Percentiles rank a stretch among this genome's conserved stretches.
Conservation (phyloP, 2,329 filamentous ascomycete genomes). For the Seiridium cupressi region DNA sequence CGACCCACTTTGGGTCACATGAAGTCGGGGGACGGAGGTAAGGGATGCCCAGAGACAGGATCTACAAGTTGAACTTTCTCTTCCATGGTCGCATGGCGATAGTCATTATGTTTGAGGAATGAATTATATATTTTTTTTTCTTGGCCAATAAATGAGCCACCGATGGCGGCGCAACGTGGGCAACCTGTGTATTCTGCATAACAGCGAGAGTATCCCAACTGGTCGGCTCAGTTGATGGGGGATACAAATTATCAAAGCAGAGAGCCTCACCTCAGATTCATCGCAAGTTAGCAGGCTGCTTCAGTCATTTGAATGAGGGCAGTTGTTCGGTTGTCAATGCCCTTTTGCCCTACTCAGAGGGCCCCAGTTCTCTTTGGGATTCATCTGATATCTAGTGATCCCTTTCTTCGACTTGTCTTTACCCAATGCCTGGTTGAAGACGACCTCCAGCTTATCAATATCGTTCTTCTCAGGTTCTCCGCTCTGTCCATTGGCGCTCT, state of each 20-base stretch:
- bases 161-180: too few relatives aligned
- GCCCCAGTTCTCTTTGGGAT: conserved; percentile 92
- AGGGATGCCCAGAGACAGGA: background rate
- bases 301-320: background rate
- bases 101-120: too few relatives aligned
- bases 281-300: background rate
- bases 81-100: too few relatives aligned
- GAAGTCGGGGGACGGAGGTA: background rate
- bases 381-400: conserved; percentile 83
- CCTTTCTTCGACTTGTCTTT: conserved; percentile 65
- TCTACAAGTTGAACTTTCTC: background rate
- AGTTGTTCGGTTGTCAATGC: conserved; percentile 46
- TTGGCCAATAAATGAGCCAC: too few relatives aligned
- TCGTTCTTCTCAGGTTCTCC: conserved; percentile 18
- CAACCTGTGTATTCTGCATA: too few relatives aligned
- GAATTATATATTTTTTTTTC: too few relatives aligned
- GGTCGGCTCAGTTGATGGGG: too few relatives aligned
- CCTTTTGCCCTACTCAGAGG: conserved; percentile 65
- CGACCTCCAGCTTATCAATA: conserved; percentile 37
- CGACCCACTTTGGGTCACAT: background rate
- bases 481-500: conserved; percentile 28
- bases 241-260: background rate
- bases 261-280: background rate
- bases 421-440: conserved; percentile 79
- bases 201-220: too few relatives aligned